These are phyloP conservation scores for Leucocoprinus sp. DNA, from an alignment of 768 basidiomycete genomes.

Conservation along the genomic window DNA sequence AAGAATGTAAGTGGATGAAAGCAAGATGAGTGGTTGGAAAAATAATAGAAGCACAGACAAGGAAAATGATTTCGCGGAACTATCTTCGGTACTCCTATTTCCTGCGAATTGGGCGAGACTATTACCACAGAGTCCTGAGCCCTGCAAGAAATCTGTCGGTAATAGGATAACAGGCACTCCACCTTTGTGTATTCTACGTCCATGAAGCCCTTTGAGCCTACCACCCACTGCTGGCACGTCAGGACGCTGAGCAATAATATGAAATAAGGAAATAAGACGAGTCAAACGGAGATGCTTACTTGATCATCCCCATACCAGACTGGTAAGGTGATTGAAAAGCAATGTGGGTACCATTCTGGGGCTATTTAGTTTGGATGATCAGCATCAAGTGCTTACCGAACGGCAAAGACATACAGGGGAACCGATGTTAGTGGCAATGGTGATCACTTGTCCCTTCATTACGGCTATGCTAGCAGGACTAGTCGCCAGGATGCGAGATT, in stretches of 20 bases:
- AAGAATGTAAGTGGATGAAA: not conserved
- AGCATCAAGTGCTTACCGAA: not conserved
- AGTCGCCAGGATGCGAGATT: conserved; percentile 42
- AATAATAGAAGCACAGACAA: not conserved
- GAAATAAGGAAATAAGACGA: not conserved
- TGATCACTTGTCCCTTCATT: conserved; percentile 54
- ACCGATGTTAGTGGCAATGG: conserved; percentile 64
- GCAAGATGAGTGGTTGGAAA: not conserved
- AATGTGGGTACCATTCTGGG: conserved; percentile 44
- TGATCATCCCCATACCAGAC: conserved; percentile 39
- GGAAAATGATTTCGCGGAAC: not conserved
- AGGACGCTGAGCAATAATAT: conserved; percentile 36
- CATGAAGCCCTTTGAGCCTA: conserved; percentile 58
- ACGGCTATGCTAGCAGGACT: conserved; percentile 49
- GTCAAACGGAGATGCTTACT: conserved; percentile 34
- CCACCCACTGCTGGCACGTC: conserved; percentile 57
- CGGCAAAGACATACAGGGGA: conserved; percentile 44
- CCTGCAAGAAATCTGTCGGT: conserved; percentile 27
- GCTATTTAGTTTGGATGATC: conserved; percentile 25
- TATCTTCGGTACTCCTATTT: not conserved
- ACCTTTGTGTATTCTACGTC: conserved; percentile 52
- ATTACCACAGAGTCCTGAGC: conserved; percentile 31
- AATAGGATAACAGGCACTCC: conserved; percentile 53
- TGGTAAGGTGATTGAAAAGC: conserved; percentile 51
- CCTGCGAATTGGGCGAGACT: conserved; percentile 12